Conservation (phyloP, 2,329 filamentous ascomycete genomes). For the Fusarium marasasianum region DNA sequence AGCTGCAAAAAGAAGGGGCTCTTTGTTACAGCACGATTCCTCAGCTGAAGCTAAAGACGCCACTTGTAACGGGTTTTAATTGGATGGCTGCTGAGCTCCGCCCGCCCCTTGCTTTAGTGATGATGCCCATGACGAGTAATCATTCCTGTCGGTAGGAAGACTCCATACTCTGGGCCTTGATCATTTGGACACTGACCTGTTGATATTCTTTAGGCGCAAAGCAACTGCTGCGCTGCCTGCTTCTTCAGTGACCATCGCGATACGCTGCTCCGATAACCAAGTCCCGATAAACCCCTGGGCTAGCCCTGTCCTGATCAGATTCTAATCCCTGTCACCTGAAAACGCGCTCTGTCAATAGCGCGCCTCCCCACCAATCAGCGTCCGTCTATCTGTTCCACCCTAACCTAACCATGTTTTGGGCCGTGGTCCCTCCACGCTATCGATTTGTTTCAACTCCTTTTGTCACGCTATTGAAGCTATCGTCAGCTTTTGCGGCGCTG, state of each 20-base stretch:
- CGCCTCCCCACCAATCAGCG: not conserved
- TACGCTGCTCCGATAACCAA: not conserved
- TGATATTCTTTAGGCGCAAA: rapidly evolving
- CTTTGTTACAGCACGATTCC: not conserved
- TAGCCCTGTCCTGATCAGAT: not conserved
- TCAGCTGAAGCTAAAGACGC: slow-evolving; percentile 22
- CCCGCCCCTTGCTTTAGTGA: slow-evolving; percentile 1
- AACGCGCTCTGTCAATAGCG: not conserved
- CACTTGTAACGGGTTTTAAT: slow-evolving; percentile 19
- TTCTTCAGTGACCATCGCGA: not conserved
- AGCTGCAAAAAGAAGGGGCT: slow-evolving; percentile 3
- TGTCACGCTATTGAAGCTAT: slow-evolving; percentile 16
- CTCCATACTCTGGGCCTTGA: not conserved
- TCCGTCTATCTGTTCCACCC: not conserved
- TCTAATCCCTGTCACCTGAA: not conserved
- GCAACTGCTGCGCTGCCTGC: not conserved
- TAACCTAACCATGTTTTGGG: not conserved
- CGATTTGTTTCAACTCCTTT: slow-evolving; percentile 8
- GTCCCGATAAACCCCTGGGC: not conserved
- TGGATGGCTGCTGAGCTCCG: slow-evolving; percentile 1
- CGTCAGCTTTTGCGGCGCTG: not conserved
- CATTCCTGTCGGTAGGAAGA: not conserved
- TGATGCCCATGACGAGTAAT: not conserved
- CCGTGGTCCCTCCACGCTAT: not conserved
- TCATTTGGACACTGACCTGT: not conserved